Evolutionary conservation across 1,284 basidiomycete genomes (phyloP), one percentile per base, ranked within the genome.

Genomic region (Veloboletus limbatus): DNA sequence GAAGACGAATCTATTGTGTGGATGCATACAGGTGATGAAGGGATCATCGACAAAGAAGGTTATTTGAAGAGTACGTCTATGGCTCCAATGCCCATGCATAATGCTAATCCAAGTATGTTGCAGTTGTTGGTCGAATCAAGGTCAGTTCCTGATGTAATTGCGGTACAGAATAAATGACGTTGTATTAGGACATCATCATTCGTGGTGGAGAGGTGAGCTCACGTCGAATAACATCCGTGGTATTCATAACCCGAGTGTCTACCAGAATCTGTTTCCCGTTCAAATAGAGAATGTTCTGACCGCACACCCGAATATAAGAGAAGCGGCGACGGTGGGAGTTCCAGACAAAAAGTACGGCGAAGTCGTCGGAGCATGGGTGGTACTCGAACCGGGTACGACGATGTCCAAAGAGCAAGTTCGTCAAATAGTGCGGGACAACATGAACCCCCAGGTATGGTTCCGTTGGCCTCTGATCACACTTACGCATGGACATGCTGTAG

Each of bases 21-120:
- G 90, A 91, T 93, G 82, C 77, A 86, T 60, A 90, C 88, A 0
- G 90, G 91, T 2, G 91, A 94, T 63, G 79, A 92, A 57, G 91
- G 77, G 1, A 81, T 88, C 30, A 78, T 93, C 70, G 89, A 92
- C 56, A 78, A 84, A 43, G 85, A 93, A 48, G 91, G 91, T 4
- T 92, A 92, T 67, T 67, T 93, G 17, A 70, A 68, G 55, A 81
- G 87, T 88, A 55, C 52, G 75, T 66, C 18, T 30, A 17, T 35
- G 4, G 21, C n/a, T 21, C 38, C 16, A 13, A 45, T 31, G 43
- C 18, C 20, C n/a, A 40, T 36, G 42, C 36, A 33, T 28, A 38
- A 39, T 38, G 16, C 54, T 54, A 40, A 54, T 43, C 13, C 16
- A 18, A 40, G 25, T 26, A 10, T 22, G 16, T 30, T 34, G 3